Base-by-base conservation (phyloP, 441 rosid species). In the Heliophila coronopifolia region DNA sequence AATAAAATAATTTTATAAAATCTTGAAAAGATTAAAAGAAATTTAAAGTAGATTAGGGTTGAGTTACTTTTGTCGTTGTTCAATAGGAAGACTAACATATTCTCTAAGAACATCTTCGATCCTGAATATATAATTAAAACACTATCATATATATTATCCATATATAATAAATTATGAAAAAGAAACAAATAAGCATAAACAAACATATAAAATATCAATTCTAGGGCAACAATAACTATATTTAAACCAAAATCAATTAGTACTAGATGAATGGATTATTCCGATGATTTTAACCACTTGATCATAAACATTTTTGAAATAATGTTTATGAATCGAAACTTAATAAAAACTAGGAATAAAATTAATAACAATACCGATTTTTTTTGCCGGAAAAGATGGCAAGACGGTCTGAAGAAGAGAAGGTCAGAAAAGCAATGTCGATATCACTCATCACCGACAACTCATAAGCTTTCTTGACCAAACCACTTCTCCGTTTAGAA, bases 401-500 rank as follows among this genome's bases (percentile, higher is more conserved):
- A 44, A 82, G 75, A 9, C 81, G 76, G 26, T 72, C 64, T 0
- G 83, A 74, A 2, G 83, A 76, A 30, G 85, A 78, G 65, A 81
- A 81, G 82, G 78, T 74, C 27, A 81, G 65, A 46, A 81, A 85
- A 41, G 85, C 89, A 45, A 81, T 78, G 54, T 81, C 89, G 40
- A 81, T 78, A 23, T 78, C 89, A 24, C 89, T 78, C 11, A 78
- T 85, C 51, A 81, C 66, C 12, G 85, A 81, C 54, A 81, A 70
- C 24, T 81, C 89, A 14, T 85, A 85, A 30, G 94, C 94, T 46
- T 85, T 85, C 70, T 85, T 86, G 36, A 86, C 83, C 69, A 83
- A 82, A 27, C 95, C 95, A 71, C 80, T 86, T 48, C 91, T 70
- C 32, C 95, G 86, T 62, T 85, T 85, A 27, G 95, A 85, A 35